Evolutionary conservation across 768 basidiomycete genomes (phyloP), one percentile per base, ranked within the genome.

Genomic region (Xerocomus potaroensis): DNA sequence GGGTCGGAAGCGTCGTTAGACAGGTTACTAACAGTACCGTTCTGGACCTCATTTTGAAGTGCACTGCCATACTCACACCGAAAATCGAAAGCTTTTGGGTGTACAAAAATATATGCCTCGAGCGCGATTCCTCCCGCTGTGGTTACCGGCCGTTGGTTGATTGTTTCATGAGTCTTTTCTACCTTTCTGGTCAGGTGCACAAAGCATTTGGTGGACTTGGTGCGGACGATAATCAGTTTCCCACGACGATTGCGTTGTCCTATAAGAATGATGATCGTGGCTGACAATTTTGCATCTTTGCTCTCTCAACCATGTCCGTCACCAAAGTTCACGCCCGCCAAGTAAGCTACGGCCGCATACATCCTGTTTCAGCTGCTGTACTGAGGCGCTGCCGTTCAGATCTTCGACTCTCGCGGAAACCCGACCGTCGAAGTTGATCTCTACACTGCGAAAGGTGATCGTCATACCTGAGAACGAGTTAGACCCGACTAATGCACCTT

Each of bases 341-440:
- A 84, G 92, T 90, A 71, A 52, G 66, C 29, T 15, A 15, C 19
- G 19, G 27, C 43, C 29, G 29, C 12, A 47, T 34, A 35, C 50
- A 33, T 43, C 30, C 48, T 24, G 27, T 34, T 41, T 31, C 16
- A 7, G 34, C 29, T 37, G 7, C 22, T 33, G 30, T 35, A 31
- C 46, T 54, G 52, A 69, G 39, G 47, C 27, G 1, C 18, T 45
- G 51, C 50, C 35, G 21, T 22, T 1, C 62, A 97, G 95, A 95
- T 98, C 83, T 98, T 96, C 69, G 95, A 98, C 79, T 97, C 93
- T 65, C 91, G 95, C 65, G 94, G 93, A 60, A 93, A 97, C 80
- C 92, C 90, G 61, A 95, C 93, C 62, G 91, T 96, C 65, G 93
- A 92, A 73, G 91, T 92, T 66, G 91, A 94, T 67, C 73, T 94